Evolutionary conservation across 2,329 filamentous ascomycete genomes (phyloP).

Genomic region (Verticillium tricorpus): DNA sequence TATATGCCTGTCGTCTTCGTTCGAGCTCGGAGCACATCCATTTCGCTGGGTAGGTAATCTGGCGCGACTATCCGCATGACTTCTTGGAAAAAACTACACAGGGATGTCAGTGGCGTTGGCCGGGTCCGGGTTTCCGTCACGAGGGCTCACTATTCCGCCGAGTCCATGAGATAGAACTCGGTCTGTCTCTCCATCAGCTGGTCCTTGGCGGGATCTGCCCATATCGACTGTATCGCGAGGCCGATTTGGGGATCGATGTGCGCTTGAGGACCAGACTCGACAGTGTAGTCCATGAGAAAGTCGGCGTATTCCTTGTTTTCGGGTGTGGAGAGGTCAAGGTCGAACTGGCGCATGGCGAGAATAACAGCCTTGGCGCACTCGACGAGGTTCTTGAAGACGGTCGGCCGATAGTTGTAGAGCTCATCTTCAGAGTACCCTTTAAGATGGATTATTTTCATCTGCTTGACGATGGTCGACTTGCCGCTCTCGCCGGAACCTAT

Average conservation of each 20-base stretch:
- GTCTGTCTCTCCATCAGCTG: conserved; percentile 88
- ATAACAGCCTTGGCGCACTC: conserved; percentile 96
- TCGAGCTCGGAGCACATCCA: conserved; percentile 89
- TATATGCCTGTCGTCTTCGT: conserved; percentile 99
- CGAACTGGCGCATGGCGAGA: conserved; percentile 85
- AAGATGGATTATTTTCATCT: conserved; percentile 99
- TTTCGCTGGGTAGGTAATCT: conserved; percentile 88
- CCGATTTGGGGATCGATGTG: conserved; percentile 78
- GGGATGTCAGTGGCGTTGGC: not conserved
- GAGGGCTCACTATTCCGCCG: conserved; percentile 84
- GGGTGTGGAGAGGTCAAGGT: conserved; percentile 70
- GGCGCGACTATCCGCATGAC: conserved; percentile 76
- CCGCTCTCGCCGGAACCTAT: conserved; percentile 95
- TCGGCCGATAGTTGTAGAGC: conserved; percentile 87
- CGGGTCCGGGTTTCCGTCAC: not conserved
- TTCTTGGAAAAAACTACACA: conserved; percentile 86
- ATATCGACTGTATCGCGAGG: conserved; percentile 77
- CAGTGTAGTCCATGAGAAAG: conserved; percentile 80
- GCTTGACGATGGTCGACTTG: conserved; percentile 98
- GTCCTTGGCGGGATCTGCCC: conserved; percentile 82
- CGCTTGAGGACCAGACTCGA: conserved; percentile 86
- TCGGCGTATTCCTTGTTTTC: conserved; percentile 71
- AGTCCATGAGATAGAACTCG: conserved; percentile 99
- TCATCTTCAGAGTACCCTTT: conserved; percentile 96
- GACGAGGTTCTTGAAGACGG: conserved; percentile 96